Evolutionary conservation across 179 eudicot species (phyloP).

Genomic region (Nepenthes alata): DNA sequence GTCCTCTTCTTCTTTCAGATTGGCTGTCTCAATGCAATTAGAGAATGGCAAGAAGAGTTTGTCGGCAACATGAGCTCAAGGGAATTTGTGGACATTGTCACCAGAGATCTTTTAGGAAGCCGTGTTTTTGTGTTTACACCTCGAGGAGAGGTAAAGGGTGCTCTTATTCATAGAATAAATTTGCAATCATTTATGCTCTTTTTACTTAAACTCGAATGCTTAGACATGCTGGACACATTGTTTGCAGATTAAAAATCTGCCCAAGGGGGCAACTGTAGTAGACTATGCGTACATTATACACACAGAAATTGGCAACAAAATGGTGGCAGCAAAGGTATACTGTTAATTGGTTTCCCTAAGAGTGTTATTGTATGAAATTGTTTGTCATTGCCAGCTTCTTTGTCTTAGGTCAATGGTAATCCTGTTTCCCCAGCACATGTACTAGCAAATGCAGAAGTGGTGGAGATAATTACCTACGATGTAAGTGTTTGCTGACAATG

Average conservation of each 20-base stretch:
- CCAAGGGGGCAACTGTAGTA: slow-evolving; percentile 86
- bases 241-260: slow-evolving; percentile 80
- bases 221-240: slow-evolving; percentile 7
- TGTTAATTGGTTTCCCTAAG: slow-evolving; percentile 5
- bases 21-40: slow-evolving; percentile 97
- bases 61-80: slow-evolving; percentile 99
- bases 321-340: slow-evolving; percentile 96
- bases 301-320: slow-evolving; percentile 89
- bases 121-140: slow-evolving; percentile 96
- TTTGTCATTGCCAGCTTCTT: slow-evolving; percentile 6
- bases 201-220: slow-evolving; percentile 4
- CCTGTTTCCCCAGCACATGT: slow-evolving; percentile 65
- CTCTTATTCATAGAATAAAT: neutral
- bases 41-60: slow-evolving; percentile 99
- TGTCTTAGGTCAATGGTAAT: slow-evolving; percentile 86
- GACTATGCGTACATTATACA: slow-evolving; percentile 98
- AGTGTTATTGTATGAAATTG: slow-evolving; percentile 3
- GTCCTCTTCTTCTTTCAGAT: slow-evolving; percentile 42
- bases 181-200: neutral
- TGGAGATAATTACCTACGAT: slow-evolving; percentile 78
- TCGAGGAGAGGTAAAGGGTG: slow-evolving; percentile 68
- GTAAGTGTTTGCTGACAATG: slow-evolving; percentile 31
- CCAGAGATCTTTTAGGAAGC: slow-evolving; percentile 88
- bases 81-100: slow-evolving; percentile 90
- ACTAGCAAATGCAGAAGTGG: slow-evolving; percentile 96